A percentile compares a stretch with the other conserved stretches of the same genome.
These are phyloP conservation scores for Panicum virgatum DNA, from an alignment of 202 grass and related monocot species.

Conservation along the genomic window DNA sequence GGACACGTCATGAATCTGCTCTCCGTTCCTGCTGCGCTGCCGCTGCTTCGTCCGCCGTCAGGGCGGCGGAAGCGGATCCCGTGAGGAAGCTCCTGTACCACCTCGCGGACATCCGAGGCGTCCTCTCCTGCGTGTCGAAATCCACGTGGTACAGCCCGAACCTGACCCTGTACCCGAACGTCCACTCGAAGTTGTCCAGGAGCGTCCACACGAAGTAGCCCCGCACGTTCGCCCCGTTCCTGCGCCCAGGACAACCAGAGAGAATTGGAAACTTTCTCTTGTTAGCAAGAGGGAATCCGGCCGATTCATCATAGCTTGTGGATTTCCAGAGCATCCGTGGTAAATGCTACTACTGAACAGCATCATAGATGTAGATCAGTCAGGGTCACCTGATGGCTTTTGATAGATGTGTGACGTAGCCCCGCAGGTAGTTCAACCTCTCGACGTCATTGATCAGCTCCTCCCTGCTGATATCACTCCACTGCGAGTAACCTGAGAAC, in stretches of 20 bases:
- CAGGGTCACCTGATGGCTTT: constrained; percentile 62
- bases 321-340: background rate
- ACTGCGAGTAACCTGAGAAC: constrained; percentile 62
- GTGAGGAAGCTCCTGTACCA: constrained; percentile 54
- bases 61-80: background rate
- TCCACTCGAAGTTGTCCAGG: constrained; percentile 66
- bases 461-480: constrained; percentile 14
- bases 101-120: constrained; percentile 39
- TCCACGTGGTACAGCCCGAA: constrained; percentile 59
- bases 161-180: constrained; percentile 34
- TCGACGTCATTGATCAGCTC: constrained; percentile 54
- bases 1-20: constrained; percentile 5
- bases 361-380: background rate
- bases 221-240: constrained; percentile 54
- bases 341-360: background rate
- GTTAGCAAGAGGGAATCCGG: too few species aligned
- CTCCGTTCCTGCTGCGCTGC: background rate
- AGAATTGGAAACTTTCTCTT: background rate
- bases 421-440: constrained; percentile 58
- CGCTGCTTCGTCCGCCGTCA: background rate
- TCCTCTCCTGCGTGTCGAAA: constrained; percentile 53
- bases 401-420: constrained; percentile 53
- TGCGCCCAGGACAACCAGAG: background rate
- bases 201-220: constrained; percentile 68
- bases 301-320: too few species aligned